Conservation (phyloP, 257 asterid genomes). For the Solanum arcanum region DNA sequence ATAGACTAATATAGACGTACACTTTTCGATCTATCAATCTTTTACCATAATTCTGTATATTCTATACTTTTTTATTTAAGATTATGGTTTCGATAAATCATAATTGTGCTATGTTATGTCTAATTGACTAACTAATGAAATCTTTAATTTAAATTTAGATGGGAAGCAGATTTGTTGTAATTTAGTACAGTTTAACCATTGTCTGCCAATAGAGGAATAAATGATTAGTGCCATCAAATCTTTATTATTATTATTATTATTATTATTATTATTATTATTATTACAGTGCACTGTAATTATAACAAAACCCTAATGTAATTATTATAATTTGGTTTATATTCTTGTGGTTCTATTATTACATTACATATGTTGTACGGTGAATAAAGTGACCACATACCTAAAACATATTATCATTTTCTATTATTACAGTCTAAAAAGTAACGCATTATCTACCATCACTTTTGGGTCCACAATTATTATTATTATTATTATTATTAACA, state of each 20-base stretch:
- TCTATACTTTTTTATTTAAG: background rate
- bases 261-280: background rate
- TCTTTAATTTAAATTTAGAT: background rate
- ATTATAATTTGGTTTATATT: constrained; percentile 7
- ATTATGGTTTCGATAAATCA: background rate
- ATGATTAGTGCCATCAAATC: constrained; percentile 12
- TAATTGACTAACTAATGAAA: background rate
- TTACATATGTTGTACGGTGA: background rate
- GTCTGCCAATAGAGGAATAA: background rate
- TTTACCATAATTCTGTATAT: background rate
- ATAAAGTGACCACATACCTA: constrained; percentile 4
- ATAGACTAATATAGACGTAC: background rate
- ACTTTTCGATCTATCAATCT: background rate
- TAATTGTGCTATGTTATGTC: background rate
- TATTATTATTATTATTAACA: background rate
- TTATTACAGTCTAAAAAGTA: background rate
- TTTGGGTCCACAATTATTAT: background rate
- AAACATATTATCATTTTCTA: constrained; percentile 5
- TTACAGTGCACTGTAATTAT: constrained; percentile 12
- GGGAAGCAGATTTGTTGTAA: background rate
- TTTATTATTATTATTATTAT: background rate
- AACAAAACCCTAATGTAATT: background rate
- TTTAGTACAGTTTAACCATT: background rate
- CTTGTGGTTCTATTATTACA: constrained; percentile 2
- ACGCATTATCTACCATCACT: background rate